Percentiles rank a stretch among this genome's conserved stretches.
These are phyloP conservation scores for Aureobasidium sp. DNA, from an alignment of 2,329 filamentous ascomycete genomes.

Conservation along the genomic window DNA sequence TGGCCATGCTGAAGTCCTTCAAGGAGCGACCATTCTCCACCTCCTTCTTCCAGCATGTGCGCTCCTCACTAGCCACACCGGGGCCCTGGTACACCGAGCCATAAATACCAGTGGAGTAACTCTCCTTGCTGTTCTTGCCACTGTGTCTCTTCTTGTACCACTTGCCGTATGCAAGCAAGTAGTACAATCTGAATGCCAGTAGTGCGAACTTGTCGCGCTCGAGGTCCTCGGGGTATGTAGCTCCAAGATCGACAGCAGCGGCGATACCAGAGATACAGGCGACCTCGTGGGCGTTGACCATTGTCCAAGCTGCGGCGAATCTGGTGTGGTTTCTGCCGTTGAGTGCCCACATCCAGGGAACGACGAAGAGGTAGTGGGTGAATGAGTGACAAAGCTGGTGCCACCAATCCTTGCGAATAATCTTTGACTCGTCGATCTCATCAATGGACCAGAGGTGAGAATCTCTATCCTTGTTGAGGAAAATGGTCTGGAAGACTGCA, in stretches of 20 bases:
- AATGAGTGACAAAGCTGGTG: conserved; percentile 59
- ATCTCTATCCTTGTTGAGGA: conserved; percentile 52
- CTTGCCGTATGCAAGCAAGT: conserved; percentile 53
- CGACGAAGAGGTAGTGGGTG: conserved; percentile 57
- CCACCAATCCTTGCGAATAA: conserved; percentile 61
- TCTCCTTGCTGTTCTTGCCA: conserved; percentile 41
- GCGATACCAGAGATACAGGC: conserved; percentile 65
- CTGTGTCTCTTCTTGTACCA: conserved; percentile 47
- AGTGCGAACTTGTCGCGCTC: conserved; percentile 57
- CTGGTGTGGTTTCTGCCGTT: conserved; percentile 57
- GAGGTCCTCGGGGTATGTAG: conserved; percentile 54
- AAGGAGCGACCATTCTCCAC: conserved; percentile 30
- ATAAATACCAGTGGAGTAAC: conserved; percentile 52
- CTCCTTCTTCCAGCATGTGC: conserved; percentile 48
- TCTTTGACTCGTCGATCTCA: conserved; percentile 52
- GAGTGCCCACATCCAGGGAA: conserved; percentile 66
- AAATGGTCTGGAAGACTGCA: conserved; percentile 66
- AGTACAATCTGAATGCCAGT: conserved; percentile 55
- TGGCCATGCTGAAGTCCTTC: conserved; percentile 17
- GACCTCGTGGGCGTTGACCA: conserved; percentile 64
- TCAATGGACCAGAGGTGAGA: conserved; percentile 52
- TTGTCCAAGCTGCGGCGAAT: conserved; percentile 61
- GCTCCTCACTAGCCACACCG: conserved; percentile 46
- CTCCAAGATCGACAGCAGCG: conserved; percentile 62
- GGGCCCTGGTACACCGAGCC: conserved; percentile 55